Evolutionary conservation across 2,329 filamentous ascomycete genomes (phyloP).

Genomic region (Penicillium expansum): DNA sequence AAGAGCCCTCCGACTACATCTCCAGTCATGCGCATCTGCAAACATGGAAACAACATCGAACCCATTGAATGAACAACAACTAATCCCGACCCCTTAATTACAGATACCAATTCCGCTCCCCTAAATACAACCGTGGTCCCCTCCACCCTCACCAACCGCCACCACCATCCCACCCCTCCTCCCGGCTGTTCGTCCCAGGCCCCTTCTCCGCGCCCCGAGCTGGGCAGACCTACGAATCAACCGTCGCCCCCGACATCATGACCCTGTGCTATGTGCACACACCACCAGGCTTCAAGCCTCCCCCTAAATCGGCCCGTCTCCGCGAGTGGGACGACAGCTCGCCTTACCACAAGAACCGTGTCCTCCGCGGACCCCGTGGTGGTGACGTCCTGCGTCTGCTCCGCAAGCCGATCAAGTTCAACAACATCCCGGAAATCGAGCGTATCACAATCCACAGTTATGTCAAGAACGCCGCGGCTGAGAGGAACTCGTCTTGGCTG

Average conservation of each 20-base stretch:
- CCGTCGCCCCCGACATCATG: constrained; percentile 82
- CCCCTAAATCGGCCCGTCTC: constrained; percentile 62
- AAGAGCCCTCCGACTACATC: constrained; percentile 1
- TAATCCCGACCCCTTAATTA: constrained; percentile 7
- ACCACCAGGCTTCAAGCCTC: constrained; percentile 68
- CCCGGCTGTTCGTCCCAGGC: constrained; percentile 83
- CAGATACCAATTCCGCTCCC: constrained; percentile 92
- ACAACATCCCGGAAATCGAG: constrained; percentile 78
- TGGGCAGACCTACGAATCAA: constrained; percentile 84
- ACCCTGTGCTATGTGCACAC: constrained; percentile 83
- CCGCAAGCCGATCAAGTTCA: constrained; percentile 65
- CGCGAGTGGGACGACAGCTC: constrained; percentile 85
- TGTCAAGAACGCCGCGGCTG: constrained; percentile 64
- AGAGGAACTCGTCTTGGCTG: constrained; percentile 67
- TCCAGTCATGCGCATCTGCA: neutral
- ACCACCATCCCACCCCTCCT: constrained; percentile 78
- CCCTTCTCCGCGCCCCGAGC: constrained; percentile 86
- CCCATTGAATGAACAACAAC: neutral
- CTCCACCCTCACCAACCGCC: constrained; percentile 90
- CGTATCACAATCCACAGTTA: constrained; percentile 77
- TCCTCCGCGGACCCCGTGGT: constrained; percentile 79
- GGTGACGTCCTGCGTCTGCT: constrained; percentile 56
- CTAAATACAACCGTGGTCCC: constrained; percentile 91
- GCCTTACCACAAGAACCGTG: constrained; percentile 91
- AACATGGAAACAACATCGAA: neutral